A percentile compares a stretch with the other conserved stretches of the same genome.
These are phyloP conservation scores for Fusarium buxicola DNA, from an alignment of 2,329 filamentous ascomycete genomes.

Conservation along the genomic window DNA sequence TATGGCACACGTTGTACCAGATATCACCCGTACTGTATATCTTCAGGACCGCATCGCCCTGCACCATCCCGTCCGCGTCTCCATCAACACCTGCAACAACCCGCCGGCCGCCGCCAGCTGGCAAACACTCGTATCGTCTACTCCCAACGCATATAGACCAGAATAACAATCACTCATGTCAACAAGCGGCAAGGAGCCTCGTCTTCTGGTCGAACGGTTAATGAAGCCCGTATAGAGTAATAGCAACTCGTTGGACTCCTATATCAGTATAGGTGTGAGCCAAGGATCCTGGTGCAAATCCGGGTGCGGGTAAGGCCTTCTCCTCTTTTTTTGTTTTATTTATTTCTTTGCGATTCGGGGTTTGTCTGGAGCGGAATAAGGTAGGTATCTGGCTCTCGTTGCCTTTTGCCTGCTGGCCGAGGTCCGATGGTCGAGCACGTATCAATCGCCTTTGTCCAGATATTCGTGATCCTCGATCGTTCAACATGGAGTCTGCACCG, in stretches of 20 bases:
- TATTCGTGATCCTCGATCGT: neutral
- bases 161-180: constrained; percentile 7
- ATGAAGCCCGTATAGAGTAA: constrained; percentile 50
- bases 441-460: too few species aligned
- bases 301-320: constrained; percentile 47
- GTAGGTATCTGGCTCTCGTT: too few species aligned
- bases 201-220: constrained; percentile 42
- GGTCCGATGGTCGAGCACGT: too few species aligned
- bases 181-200: constrained; percentile 25
- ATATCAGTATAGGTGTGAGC: constrained; percentile 47
- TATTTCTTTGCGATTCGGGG: neutral
- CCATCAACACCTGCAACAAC: constrained; percentile 24
- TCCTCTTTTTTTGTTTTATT: constrained; percentile 27
- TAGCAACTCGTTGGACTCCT: constrained; percentile 54
- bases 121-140: constrained; percentile 12
- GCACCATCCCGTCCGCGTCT: constrained; percentile 22
- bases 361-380: neutral
- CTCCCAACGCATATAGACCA: constrained; percentile 25
- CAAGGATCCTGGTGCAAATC: constrained; percentile 54
- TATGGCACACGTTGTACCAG: neutral
- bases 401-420: too few species aligned
- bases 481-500: too few species aligned
- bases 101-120: constrained; percentile 27
- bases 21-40: neutral
- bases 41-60: constrained; percentile 1